phyloP scores from a whole-genome alignment of 2,329 filamentous ascomycete genomes.

The Pseudocercospora fuligena region DNA sequence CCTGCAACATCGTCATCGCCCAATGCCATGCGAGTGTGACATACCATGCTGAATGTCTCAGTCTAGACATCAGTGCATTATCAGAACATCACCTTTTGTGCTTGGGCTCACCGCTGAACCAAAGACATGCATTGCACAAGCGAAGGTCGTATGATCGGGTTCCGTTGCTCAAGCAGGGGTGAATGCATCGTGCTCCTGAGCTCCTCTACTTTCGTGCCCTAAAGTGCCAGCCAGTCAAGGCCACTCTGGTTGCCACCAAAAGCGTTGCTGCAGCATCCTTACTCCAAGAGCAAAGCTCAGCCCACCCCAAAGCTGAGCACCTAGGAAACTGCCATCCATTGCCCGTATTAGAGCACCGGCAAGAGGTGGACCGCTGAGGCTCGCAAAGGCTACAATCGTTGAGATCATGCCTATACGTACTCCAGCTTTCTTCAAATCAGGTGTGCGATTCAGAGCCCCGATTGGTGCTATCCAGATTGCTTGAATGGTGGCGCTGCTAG shows the following conservation, averaged over 20 bases:
- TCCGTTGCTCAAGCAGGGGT: not conserved
- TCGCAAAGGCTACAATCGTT: not conserved
- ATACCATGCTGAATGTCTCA: not conserved
- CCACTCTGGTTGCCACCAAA: not conserved
- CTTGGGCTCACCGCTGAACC: not conserved
- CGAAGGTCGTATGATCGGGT: no score
- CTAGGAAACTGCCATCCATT: not conserved
- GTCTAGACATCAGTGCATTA: not conserved
- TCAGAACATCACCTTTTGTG: not conserved
- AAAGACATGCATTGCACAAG: not conserved
- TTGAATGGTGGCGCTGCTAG: slow-evolving; percentile 49
- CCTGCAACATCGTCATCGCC: not conserved
- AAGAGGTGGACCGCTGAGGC: not conserved
- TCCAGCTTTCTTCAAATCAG: not conserved
- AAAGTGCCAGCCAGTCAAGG: not conserved
- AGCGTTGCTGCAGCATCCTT: not conserved
- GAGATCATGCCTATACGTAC: not conserved
- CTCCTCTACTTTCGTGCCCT: not conserved
- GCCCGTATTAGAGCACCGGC: not conserved
- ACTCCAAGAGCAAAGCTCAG: not conserved
- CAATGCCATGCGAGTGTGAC: not conserved
- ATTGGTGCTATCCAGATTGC: not conserved
- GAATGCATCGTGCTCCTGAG: not conserved
- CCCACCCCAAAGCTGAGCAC: not conserved
- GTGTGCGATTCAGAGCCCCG: not conserved